A percentile compares a stretch with the other conserved stretches of the same genome.
Evolutionary conservation across 2,329 filamentous ascomycete species (phyloP).

Genomic region (Pleomassaria siparia): DNA sequence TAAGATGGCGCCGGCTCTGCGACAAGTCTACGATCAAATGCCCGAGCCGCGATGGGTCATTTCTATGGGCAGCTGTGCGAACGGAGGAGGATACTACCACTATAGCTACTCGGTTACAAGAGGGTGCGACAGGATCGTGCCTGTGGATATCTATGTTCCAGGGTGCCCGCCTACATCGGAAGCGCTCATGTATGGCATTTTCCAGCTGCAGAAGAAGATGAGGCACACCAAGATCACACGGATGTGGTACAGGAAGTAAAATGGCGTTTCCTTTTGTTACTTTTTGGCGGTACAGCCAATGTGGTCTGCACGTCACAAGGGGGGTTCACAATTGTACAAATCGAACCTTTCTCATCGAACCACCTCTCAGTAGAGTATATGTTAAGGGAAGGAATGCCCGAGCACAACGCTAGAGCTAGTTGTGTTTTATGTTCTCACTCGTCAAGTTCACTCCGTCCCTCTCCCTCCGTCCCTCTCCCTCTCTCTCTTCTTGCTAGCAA

Average conservation of each 20-base stretch:
- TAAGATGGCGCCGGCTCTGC: conserved; percentile 90
- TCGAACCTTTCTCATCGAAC: conserved; percentile 8
- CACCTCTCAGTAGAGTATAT: too few relatives aligned
- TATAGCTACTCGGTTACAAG: conserved; percentile 80
- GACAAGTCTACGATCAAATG: conserved; percentile 96
- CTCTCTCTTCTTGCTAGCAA: too few relatives aligned
- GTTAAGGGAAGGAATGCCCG: too few relatives aligned
- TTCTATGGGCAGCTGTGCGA: conserved; percentile 82
- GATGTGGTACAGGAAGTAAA: conserved; percentile 61
- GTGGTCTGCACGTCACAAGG: conserved; percentile 19
- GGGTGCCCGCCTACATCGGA: conserved; percentile 65
- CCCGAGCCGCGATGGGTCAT: conserved; percentile 86
- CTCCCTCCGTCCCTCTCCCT: too few relatives aligned
- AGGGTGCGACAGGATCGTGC: conserved; percentile 78
- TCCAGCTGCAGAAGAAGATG: conserved; percentile 80
- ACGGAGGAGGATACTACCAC: conserved; percentile 84
- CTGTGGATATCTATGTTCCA: conserved; percentile 80
- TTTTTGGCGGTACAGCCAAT: conserved; percentile 13
- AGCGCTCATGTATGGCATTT: conserved; percentile 63
- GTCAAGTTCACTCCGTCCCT: too few relatives aligned
- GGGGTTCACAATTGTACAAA: conserved; percentile 24
- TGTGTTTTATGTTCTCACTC: too few relatives aligned
- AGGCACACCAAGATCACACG: conserved; percentile 58
- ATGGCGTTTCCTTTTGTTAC: conserved; percentile 9
- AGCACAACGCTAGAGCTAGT: too few relatives aligned